phyloP scores from a whole-genome alignment of 768 basidiomycete species.

The Lyophyllum atratum region DNA sequence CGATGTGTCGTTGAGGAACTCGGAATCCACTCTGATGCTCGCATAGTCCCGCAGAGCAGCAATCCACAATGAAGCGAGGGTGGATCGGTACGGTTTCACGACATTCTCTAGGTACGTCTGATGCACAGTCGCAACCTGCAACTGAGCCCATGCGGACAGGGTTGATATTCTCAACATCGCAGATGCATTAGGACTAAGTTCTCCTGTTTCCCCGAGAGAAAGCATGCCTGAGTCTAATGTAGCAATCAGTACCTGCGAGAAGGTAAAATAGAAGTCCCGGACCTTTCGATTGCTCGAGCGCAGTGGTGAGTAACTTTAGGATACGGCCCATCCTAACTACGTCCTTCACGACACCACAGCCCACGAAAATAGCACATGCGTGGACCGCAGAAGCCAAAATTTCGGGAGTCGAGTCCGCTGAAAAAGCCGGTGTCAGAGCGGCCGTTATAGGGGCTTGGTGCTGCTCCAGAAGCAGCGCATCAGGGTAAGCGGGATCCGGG shows the following conservation, averaged over 20 bases:
- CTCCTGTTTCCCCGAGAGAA: slow-evolving; percentile 82
- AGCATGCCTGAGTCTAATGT: slow-evolving; percentile 75
- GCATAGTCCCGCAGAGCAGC: slow-evolving; percentile 91
- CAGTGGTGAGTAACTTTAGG: slow-evolving; percentile 82
- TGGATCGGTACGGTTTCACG: slow-evolving; percentile 74
- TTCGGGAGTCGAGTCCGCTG: slow-evolving; percentile 93
- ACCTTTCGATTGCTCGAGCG: slow-evolving; percentile 92
- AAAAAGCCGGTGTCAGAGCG: slow-evolving; percentile 95
- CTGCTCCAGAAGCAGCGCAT: slow-evolving; percentile 89
- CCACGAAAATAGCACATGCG: slow-evolving; percentile 93
- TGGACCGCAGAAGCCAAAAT: slow-evolving; percentile 91
- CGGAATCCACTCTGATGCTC: slow-evolving; percentile 85
- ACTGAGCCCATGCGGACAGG: slow-evolving; percentile 93
- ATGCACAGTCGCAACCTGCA: slow-evolving; percentile 74
- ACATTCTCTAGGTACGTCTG: slow-evolving; percentile 81
- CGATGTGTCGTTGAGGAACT: slow-evolving; percentile 75
- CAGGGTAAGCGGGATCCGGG: slow-evolving; percentile 92
- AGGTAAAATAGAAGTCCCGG: slow-evolving; percentile 9
- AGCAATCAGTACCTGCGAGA: neutral
- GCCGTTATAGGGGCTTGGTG: slow-evolving; percentile 98
- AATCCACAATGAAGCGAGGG: slow-evolving; percentile 85
- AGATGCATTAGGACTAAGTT: slow-evolving; percentile 91
- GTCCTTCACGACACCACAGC: slow-evolving; percentile 93
- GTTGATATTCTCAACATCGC: slow-evolving; percentile 94
- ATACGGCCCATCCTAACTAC: slow-evolving; percentile 92